These are phyloP conservation scores for Plasmodium malariae DNA, from an alignment of 169 alveolate genomes.

Conservation along the genomic window DNA sequence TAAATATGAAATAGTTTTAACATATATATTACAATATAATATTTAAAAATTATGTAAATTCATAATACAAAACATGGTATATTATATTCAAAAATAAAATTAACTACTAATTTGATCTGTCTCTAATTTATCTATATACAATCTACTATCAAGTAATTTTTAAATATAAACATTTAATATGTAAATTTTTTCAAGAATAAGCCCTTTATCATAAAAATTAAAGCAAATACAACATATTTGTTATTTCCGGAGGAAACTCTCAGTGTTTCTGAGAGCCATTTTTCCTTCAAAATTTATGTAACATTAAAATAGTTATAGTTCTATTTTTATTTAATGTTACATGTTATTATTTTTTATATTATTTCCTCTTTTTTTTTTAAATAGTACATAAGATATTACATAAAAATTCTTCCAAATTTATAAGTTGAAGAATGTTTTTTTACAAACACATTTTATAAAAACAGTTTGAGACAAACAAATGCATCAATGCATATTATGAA, in stretches of 20 bases:
- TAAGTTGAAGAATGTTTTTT: conserved; percentile 27
- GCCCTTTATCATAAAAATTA: too few relatives aligned
- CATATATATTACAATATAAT: not conserved
- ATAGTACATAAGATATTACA: conserved; percentile 16
- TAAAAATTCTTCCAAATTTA: conserved; percentile 42
- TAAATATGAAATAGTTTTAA: too few relatives aligned
- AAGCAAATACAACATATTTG: too few relatives aligned
- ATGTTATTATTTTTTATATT: not conserved
- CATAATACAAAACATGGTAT: not conserved
- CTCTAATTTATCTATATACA: not conserved
- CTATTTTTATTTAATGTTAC: not conserved
- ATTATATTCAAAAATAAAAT: not conserved
- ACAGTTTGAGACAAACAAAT: conserved; percentile 69
- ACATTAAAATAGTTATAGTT: not conserved
- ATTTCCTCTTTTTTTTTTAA: conserved; percentile 16
- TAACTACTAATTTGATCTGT: not conserved
- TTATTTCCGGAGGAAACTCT: too few relatives aligned
- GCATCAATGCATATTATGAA: conserved; percentile 72
- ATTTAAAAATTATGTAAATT: too few relatives aligned
- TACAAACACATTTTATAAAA: conserved; percentile 36
- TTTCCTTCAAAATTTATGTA: conserved; percentile 7
- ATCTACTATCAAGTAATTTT: not conserved
- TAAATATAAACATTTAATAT: not conserved
- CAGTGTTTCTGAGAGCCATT: too few relatives aligned
- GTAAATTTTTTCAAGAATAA: too few relatives aligned